Evolutionary conservation across 495 filamentous ascomycete species (phyloP), one percentile per base, ranked within the genome.

Genomic region (Thermochaetoides thermophila): DNA sequence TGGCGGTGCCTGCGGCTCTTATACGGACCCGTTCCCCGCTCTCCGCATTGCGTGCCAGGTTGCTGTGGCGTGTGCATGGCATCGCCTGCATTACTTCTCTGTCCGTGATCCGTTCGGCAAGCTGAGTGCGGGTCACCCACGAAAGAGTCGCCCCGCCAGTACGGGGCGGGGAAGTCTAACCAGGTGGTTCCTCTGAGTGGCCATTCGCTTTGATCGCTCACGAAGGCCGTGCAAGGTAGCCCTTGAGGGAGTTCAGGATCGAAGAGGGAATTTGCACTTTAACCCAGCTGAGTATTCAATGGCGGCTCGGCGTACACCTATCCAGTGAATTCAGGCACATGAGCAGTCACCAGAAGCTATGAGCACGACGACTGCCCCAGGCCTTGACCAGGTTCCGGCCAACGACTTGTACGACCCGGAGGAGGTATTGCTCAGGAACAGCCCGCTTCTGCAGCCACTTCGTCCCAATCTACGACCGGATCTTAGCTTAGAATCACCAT

Each of bases 371-470:
- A 39, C 45, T 37, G 53, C 52, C 49, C 46, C 55, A 34, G 33
- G 48, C 45, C 18, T 38, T 47, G 42, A 50, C 52, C 58, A 62
- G 49, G 56, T 37, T 49, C 42, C 51, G 48, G 46, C 44, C 45
- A 52, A 47, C 57, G 60, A 60, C 39, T 27, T 53, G 29, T 66
- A 63, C 48, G 53, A 63, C 46, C 50, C 60, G 39, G 58, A 65
- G 55, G 61, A 62, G 39, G 56, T 52, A 29, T 43, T 56, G 21
- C 49, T 52, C 24, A 47, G 43, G 38, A 55, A 57, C 48, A 63
- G 56, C 48, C 60, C 60, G 40, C 47, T 50, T 36, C 46, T 61
- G 48, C 47, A 55, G 42, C 59, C 61, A 30, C 43, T 40, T 39
- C 50, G 46, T 37, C 54, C 49, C 23, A 59, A 46, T 19, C 57